Evolutionary conservation across 2,329 filamentous ascomycete species (phyloP).

Genomic region (Diplodia scrobiculata): DNA sequence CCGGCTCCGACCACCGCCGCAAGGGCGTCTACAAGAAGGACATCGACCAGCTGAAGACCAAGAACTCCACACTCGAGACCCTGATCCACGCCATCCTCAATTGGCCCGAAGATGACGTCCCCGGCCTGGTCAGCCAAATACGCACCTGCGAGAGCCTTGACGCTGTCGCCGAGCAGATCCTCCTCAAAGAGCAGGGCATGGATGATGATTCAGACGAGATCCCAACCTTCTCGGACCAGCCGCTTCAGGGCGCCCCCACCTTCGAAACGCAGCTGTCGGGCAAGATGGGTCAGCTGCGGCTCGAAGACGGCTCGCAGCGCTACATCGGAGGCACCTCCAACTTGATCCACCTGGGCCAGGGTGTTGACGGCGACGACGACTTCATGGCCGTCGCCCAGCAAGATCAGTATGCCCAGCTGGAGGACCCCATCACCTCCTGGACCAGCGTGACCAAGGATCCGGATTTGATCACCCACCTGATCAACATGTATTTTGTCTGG

Average conservation of each 20-base stretch:
- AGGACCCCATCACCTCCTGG: constrained; percentile 81
- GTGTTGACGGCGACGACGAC: constrained; percentile 43
- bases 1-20: constrained; percentile 90
- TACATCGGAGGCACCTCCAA: constrained; percentile 96
- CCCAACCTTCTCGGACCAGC: constrained; percentile 49
- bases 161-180: constrained; percentile 62
- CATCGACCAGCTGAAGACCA: constrained; percentile 81
- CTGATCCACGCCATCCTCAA: constrained; percentile 91
- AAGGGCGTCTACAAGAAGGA: constrained; percentile 98
- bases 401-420: constrained; percentile 55
- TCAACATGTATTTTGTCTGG: constrained; percentile 98
- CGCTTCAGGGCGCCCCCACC: constrained; percentile 37
- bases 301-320: constrained; percentile 84
- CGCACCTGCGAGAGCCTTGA: constrained; percentile 78
- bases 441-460: constrained; percentile 80
- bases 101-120: constrained; percentile 82
- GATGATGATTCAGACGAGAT: constrained; percentile 49
- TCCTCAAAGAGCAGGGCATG: constrained; percentile 55
- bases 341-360: constrained; percentile 69
- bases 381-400: constrained; percentile 44
- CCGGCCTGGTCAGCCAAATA: constrained; percentile 79
- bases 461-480: constrained; percentile 77
- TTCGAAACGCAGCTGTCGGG: constrained; percentile 81
- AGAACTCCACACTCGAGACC: constrained; percentile 85
- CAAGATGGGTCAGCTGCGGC: constrained; percentile 87